phyloP scores from a whole-genome alignment of 2,329 filamentous ascomycete species.

The Ophiostoma ips region DNA sequence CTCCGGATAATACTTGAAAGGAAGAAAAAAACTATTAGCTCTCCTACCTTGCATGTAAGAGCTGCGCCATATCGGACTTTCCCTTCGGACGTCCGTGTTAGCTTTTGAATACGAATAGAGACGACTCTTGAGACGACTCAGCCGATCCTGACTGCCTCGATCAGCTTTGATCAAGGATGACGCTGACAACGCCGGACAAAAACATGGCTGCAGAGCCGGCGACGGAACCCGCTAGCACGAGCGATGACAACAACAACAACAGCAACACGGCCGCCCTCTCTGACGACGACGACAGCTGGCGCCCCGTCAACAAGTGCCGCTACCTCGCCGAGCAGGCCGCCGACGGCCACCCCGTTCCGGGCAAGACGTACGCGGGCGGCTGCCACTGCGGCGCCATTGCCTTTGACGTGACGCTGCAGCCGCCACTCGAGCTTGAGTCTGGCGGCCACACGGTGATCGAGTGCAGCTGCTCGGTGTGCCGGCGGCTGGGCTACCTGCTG shows the following conservation, averaged over 20 bases:
- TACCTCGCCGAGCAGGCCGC: background rate
- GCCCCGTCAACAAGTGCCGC: background rate
- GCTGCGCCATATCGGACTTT: no score
- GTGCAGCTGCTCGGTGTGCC: slow-evolving; percentile 41
- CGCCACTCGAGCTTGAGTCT: slow-evolving; percentile 32
- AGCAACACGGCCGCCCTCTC: background rate
- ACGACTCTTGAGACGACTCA: no score
- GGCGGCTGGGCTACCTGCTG: slow-evolving; percentile 36
- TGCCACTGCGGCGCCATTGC: slow-evolving; percentile 40
- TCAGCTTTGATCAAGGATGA: no score
- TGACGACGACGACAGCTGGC: background rate
- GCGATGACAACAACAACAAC: background rate
- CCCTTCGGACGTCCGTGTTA: no score
- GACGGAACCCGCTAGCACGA: no score
- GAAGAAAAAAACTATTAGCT: no score
- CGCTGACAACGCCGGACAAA: no score
- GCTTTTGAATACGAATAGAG: no score
- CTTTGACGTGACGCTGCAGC: slow-evolving; percentile 33
- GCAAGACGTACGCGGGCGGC: slow-evolving; percentile 30
- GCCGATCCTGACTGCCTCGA: no score
- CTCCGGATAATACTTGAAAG: no score
- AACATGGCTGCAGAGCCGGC: no score
- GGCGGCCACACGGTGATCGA: slow-evolving; percentile 27
- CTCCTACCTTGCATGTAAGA: no score
- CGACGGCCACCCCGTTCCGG: background rate